Percentiles rank a stretch among this genome's conserved stretches.
These are phyloP conservation scores for Alternaria burnsii DNA, from an alignment of 2,329 filamentous ascomycete genomes.

Conservation along the genomic window DNA sequence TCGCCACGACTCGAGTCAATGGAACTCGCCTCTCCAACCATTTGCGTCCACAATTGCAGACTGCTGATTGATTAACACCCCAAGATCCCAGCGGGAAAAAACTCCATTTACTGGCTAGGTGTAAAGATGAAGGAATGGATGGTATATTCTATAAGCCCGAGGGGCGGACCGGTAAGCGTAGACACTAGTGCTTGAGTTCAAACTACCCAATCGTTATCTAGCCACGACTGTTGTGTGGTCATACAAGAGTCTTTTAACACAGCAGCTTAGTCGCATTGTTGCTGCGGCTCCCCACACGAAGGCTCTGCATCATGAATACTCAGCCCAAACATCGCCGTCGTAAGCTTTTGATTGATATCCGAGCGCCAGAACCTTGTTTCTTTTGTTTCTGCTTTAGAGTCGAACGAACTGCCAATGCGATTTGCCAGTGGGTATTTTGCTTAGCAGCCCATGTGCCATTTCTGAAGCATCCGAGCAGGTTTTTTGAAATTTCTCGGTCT, in stretches of 20 bases:
- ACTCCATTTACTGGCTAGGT: neutral
- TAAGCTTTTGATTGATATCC: neutral
- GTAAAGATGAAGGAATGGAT: neutral
- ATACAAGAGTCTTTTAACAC: neutral
- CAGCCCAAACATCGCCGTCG: neutral
- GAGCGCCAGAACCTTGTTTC: neutral
- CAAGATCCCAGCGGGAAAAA: neutral
- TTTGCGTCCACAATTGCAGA: too few species aligned
- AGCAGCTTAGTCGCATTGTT: neutral
- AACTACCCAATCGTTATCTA: neutral
- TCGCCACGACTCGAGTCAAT: too few species aligned
- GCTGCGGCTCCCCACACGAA: neutral
- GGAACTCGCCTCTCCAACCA: too few species aligned
- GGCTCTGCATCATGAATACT: neutral
- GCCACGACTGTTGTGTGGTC: neutral
- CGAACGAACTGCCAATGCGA: slow-evolving; percentile 22
- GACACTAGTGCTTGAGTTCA: neutral
- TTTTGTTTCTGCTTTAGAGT: neutral
- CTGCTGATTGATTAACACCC: too few species aligned
- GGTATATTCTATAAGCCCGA: neutral
- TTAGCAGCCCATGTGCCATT: neutral
- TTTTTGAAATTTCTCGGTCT: neutral
- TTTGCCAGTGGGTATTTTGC: slow-evolving; percentile 17
- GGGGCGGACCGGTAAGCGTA: neutral
- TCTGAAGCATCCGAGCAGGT: neutral